Evolutionary conservation across 139 green algal genomes (phyloP).

Genomic region (Marvania coccoides): DNA sequence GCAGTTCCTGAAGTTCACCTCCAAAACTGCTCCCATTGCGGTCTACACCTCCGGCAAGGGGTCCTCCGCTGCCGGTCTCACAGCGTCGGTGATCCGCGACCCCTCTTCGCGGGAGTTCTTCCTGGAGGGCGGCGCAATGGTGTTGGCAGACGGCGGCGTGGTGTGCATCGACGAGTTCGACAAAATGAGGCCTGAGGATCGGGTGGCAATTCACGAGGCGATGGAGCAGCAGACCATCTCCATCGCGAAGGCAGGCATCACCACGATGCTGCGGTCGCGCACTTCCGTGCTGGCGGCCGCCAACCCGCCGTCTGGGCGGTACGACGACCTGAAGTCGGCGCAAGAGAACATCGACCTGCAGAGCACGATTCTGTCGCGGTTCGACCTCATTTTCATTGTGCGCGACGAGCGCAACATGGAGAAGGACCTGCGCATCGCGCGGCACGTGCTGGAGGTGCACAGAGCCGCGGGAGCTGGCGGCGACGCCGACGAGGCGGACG

Average conservation of each 20-base stretch:
- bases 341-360: conserved; percentile 99
- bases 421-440: conserved; percentile 67
- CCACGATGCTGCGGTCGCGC: conserved; percentile 90
- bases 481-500: conserved; percentile 32
- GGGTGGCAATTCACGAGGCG: conserved; percentile 97
- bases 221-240: conserved; percentile 99
- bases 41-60: conserved; percentile 98
- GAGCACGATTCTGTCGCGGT: conserved; percentile 96
- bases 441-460: conserved; percentile 73
- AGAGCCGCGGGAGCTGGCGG: conserved; percentile 6
- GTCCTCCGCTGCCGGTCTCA: conserved; percentile 90
- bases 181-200: conserved; percentile 97
- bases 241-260: conserved; percentile 98
- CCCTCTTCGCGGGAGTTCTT: conserved; percentile 68
- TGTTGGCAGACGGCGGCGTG: conserved; percentile 94
- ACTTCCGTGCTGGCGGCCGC: conserved; percentile 93
- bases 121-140: conserved; percentile 91
- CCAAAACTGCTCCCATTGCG: conserved; percentile 77
- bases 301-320: conserved; percentile 90
- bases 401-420: conserved; percentile 73
- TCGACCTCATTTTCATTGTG: conserved; percentile 99
- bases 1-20: conserved; percentile 97
- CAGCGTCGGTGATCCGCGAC: conserved; percentile 75
- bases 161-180: conserved; percentile 99
- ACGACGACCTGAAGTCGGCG: conserved; percentile 80